Conservation (phyloP, 257 asterid genomes). For the Solanum phureja region DNA sequence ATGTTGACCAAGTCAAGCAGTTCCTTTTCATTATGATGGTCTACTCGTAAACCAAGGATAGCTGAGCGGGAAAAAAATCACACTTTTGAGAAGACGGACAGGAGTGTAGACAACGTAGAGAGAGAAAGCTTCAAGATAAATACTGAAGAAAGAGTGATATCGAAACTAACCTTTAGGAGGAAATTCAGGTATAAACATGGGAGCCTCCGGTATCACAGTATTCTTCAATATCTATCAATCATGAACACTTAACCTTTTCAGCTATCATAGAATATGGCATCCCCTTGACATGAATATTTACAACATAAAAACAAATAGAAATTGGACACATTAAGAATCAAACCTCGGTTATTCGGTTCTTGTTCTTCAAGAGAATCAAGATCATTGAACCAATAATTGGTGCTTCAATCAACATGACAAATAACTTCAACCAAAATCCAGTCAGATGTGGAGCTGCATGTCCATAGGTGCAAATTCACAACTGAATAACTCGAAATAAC, state of each 20-base stretch:
- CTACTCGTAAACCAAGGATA: not conserved
- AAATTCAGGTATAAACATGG: slow-evolving; percentile 91
- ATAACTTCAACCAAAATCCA: slow-evolving; percentile 56
- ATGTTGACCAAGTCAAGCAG: not conserved
- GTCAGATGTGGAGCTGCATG: slow-evolving; percentile 91
- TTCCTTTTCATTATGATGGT: not conserved
- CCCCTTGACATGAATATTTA: not conserved
- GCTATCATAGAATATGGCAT: not conserved
- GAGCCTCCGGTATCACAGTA: slow-evolving; percentile 85
- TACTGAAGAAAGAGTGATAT: not conserved
- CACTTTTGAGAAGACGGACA: not conserved
- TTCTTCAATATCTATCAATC: slow-evolving; percentile 59
- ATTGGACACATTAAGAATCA: not conserved
- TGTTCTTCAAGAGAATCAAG: slow-evolving; percentile 37
- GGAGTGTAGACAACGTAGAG: not conserved
- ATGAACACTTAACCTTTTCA: not conserved
- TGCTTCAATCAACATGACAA: slow-evolving; percentile 49
- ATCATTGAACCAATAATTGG: slow-evolving; percentile 59
- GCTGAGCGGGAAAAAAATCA: not conserved
- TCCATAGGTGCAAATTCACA: not conserved
- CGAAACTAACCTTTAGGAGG: slow-evolving; percentile 70
- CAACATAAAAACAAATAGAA: not conserved
- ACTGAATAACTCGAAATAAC: not conserved
- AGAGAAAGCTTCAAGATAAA: not conserved
- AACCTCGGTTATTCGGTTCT: slow-evolving; percentile 68